phyloP scores from a whole-genome alignment of 495 filamentous ascomycete species.

The Hypoxylon crocopeplum region DNA sequence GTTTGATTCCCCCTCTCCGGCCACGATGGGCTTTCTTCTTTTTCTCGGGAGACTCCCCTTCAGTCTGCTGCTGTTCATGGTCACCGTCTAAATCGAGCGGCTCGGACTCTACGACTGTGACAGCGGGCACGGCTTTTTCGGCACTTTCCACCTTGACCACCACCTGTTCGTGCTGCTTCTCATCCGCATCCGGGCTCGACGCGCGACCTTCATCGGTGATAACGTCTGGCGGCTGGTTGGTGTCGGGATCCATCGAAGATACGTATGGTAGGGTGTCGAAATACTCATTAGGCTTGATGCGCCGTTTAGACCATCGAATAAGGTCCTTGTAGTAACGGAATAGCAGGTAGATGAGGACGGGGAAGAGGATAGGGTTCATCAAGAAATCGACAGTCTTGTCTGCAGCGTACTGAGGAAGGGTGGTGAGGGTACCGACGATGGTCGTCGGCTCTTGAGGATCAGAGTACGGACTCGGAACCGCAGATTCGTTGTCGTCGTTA shows the following conservation, averaged over 20 bases:
- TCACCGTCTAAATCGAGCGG: constrained; percentile 45
- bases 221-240: background rate
- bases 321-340: constrained; percentile 46
- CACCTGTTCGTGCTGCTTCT: constrained; percentile 6
- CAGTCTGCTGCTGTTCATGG: constrained; percentile 44
- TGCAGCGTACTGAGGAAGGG: constrained; percentile 45
- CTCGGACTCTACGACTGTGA: constrained; percentile 41
- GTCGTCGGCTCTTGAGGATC: too few relatives aligned
- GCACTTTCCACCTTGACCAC: background rate
- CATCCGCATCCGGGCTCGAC: constrained; percentile 1
- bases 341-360: constrained; percentile 43
- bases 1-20: constrained; percentile 77
- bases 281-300: constrained; percentile 21
- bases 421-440: constrained; percentile 45
- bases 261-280: constrained; percentile 30
- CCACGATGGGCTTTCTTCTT: constrained; percentile 88
- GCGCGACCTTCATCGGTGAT: background rate
- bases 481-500: constrained; percentile 22
- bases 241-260: constrained; percentile 17
- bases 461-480: constrained; percentile 31
- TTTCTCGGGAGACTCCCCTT: constrained; percentile 45
- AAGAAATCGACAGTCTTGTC: constrained; percentile 51
- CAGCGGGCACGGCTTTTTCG: constrained; percentile 14
- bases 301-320: constrained; percentile 30
- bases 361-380: constrained; percentile 54